Conservation (phyloP, 2,329 filamentous ascomycete species). For the Monilinia laxa region DNA sequence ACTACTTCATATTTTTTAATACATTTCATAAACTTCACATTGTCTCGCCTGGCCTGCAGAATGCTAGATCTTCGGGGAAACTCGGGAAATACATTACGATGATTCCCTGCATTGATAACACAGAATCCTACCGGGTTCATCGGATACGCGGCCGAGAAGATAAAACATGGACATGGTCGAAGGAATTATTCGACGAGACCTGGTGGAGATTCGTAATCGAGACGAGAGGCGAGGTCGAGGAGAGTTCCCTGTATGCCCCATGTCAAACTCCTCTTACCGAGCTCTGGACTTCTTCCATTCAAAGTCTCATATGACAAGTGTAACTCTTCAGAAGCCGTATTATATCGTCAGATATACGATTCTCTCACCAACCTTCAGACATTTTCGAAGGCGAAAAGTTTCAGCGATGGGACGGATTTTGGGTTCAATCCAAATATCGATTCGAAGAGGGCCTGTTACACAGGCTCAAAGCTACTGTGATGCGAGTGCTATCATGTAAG, state of each 20-base stretch:
- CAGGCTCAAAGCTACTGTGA: too few relatives aligned
- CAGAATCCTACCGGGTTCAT: constrained; percentile 1
- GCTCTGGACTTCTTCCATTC: background rate
- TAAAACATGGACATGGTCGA: background rate
- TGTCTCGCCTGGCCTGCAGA: background rate
- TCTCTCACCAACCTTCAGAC: background rate
- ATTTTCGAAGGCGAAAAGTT: background rate
- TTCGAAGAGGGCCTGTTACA: too few relatives aligned
- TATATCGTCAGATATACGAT: background rate
- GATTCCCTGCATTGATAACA: constrained; percentile 1
- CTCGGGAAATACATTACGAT: background rate
- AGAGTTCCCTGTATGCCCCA: background rate
- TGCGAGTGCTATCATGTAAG: background rate
- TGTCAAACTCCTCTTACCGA: background rate
- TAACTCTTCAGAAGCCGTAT: background rate
- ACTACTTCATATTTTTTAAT: background rate
- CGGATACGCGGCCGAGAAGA: background rate
- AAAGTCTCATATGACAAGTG: background rate
- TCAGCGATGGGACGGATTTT: too few relatives aligned
- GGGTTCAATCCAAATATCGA: too few relatives aligned
- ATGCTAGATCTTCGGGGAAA: background rate
- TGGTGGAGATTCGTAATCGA: background rate
- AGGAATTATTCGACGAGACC: background rate
- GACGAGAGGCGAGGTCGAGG: background rate
- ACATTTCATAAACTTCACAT: background rate